phyloP scores from a whole-genome alignment of 257 asterid genomes.

The Ilex asprella region DNA sequence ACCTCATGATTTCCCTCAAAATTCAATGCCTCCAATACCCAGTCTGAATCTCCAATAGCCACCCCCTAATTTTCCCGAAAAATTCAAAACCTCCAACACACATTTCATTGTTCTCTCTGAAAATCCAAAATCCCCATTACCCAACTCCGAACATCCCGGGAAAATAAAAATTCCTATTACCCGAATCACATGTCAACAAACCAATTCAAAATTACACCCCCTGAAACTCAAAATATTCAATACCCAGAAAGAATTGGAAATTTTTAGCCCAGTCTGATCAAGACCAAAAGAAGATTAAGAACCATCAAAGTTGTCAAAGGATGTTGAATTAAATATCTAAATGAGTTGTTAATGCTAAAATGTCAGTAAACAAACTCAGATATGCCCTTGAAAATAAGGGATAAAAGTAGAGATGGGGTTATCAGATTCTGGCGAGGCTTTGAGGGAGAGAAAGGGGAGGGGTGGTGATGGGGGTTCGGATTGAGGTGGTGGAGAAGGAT shows the following conservation, averaged over 20 bases:
- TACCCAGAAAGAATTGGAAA: conserved; percentile 1
- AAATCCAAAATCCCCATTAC: no score
- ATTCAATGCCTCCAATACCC: no score
- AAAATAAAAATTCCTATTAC: conserved; percentile 20
- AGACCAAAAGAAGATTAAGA: neutral
- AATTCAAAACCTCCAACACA: no score
- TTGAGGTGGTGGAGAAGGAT: no score
- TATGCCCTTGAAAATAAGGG: neutral
- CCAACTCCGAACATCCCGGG: conserved; percentile 23
- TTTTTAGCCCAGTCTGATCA: conserved; percentile 11
- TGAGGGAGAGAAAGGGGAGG: no score
- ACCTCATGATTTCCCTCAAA: neutral
- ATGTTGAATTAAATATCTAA: conserved; percentile 6
- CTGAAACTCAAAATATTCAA: conserved; percentile 3
- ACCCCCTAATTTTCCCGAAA: no score
- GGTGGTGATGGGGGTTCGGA: no score
- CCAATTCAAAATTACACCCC: neutral
- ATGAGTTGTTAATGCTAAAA: conserved; percentile 35
- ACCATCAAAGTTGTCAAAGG: neutral
- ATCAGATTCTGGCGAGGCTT: no score
- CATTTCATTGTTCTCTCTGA: no score
- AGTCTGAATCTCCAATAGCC: no score
- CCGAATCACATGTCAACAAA: conserved; percentile 11
- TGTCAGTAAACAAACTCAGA: conserved; percentile 14
- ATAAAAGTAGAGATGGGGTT: conserved; percentile 4